Conservation (phyloP, 164 flowering plant genomes). For the Tetracentron sinense region DNA sequence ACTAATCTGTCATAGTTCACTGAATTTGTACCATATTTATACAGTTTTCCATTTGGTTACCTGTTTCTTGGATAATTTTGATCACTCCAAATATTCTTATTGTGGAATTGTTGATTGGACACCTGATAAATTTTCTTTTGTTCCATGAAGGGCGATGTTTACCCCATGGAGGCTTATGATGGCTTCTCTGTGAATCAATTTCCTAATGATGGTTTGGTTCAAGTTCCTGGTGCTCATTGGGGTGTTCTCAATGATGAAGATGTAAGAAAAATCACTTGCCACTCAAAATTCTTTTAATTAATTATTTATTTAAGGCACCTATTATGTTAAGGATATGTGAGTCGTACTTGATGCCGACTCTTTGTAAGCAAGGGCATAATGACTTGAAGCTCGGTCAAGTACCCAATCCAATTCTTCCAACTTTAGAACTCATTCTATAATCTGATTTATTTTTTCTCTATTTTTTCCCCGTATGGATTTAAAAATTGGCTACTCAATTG, state of each 20-base stretch:
- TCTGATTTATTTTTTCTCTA: neutral
- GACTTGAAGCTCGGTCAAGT: neutral
- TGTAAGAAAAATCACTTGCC: constrained; percentile 55
- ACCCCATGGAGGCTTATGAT: constrained; percentile 80
- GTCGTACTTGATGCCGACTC: neutral
- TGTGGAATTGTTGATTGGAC: constrained; percentile 9
- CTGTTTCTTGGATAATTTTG: neutral
- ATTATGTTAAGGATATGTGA: neutral
- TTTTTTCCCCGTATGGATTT: too few relatives aligned
- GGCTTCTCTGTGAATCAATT: constrained; percentile 36
- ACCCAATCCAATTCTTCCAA: neutral
- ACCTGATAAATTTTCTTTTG: constrained; percentile 8
- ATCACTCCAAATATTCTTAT: neutral
- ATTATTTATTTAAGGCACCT: neutral
- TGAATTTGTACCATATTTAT: neutral
- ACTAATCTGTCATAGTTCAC: neutral
- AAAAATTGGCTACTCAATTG: too few relatives aligned
- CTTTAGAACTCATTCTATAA: neutral
- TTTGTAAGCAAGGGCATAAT: too few relatives aligned
- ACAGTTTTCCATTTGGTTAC: neutral
- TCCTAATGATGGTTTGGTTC: too few relatives aligned
- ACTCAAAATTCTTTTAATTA: neutral
- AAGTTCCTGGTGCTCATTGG: constrained; percentile 98
- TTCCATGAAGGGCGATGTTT: constrained; percentile 93
- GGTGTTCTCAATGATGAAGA: constrained; percentile 83